Conservation (phyloP, 805 yeast genomes). For the Ogataea neopini region DNA sequence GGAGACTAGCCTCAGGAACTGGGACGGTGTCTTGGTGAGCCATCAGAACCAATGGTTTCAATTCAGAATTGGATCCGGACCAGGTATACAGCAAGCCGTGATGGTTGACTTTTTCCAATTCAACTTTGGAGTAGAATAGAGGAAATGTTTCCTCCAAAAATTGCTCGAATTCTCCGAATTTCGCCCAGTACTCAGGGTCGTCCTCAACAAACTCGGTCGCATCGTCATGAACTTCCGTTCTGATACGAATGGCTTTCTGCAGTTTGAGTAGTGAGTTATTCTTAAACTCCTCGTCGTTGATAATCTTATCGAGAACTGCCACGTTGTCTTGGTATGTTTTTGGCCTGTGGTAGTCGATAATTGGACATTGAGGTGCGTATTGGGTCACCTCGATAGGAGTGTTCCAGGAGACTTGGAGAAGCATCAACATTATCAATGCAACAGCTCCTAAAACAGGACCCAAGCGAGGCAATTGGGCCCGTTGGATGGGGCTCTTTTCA, state of each 20-base stretch:
- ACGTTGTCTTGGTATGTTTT: conserved; percentile 34
- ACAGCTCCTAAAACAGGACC: background rate
- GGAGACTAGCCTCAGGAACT: conserved; percentile 41
- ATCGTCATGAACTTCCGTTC: conserved; percentile 64
- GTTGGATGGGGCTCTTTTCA: background rate
- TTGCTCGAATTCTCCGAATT: conserved; percentile 37
- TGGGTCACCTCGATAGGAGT: background rate
- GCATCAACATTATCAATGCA: background rate
- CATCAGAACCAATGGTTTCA: conserved; percentile 48
- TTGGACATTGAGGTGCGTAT: conserved; percentile 19
- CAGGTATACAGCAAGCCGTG: conserved; percentile 47
- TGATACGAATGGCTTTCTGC: conserved; percentile 61
- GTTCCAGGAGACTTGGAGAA: background rate
- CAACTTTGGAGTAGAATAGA: conserved; percentile 33
- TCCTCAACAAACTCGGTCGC: conserved; percentile 45
- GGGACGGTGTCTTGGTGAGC: conserved; percentile 59
- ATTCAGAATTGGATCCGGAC: conserved; percentile 40
- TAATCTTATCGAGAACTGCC: conserved; percentile 35
- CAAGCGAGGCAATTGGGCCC: background rate
- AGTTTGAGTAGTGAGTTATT: conserved; percentile 45
- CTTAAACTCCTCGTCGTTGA: conserved; percentile 40
- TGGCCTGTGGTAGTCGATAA: conserved; percentile 30
- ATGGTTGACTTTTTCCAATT: conserved; percentile 42
- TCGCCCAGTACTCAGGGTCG: conserved; percentile 48
- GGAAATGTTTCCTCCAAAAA: conserved; percentile 45